These are phyloP conservation scores for Przewalskia tangutica DNA, from an alignment of 257 asterid genomes.

Conservation along the genomic window DNA sequence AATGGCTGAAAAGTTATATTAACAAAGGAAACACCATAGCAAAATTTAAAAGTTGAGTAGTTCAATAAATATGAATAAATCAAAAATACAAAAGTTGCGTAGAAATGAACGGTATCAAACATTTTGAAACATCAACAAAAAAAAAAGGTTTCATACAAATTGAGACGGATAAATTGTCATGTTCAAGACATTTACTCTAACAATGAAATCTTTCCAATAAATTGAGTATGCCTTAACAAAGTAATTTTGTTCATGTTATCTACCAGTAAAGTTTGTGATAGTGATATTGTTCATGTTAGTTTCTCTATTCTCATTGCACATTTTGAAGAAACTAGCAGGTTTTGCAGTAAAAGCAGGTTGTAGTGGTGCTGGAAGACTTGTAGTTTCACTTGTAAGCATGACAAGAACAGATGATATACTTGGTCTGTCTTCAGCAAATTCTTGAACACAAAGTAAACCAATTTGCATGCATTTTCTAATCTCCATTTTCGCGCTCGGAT, in stretches of 20 bases:
- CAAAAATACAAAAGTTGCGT: background rate
- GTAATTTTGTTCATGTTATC: background rate
- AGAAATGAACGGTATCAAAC: background rate
- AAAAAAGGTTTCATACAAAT: background rate
- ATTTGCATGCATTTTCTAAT: slow-evolving; percentile 31
- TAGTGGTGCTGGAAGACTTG: slow-evolving; percentile 23
- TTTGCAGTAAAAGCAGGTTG: slow-evolving; percentile 35
- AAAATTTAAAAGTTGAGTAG: too few relatives aligned
- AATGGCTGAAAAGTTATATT: background rate
- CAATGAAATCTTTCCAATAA: too few relatives aligned
- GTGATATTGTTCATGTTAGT: background rate
- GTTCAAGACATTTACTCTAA: too few relatives aligned
- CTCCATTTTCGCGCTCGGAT: slow-evolving; percentile 19
- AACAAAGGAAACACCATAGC: too few relatives aligned
- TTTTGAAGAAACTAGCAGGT: background rate
- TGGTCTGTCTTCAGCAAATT: slow-evolving; percentile 41
- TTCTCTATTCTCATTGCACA: background rate
- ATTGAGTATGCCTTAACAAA: too few relatives aligned
- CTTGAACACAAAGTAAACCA: slow-evolving; percentile 50
- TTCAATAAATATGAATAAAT: too few relatives aligned
- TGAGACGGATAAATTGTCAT: background rate
- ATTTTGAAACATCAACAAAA: background rate
- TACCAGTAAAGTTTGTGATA: background rate
- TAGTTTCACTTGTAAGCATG: slow-evolving; percentile 33
- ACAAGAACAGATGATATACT: slow-evolving; percentile 30